Percentiles rank a stretch among this genome's conserved stretches.
These are phyloP conservation scores for Purpureocillium lavendulum DNA, from an alignment of 2,329 filamentous ascomycete genomes.

Conservation along the genomic window DNA sequence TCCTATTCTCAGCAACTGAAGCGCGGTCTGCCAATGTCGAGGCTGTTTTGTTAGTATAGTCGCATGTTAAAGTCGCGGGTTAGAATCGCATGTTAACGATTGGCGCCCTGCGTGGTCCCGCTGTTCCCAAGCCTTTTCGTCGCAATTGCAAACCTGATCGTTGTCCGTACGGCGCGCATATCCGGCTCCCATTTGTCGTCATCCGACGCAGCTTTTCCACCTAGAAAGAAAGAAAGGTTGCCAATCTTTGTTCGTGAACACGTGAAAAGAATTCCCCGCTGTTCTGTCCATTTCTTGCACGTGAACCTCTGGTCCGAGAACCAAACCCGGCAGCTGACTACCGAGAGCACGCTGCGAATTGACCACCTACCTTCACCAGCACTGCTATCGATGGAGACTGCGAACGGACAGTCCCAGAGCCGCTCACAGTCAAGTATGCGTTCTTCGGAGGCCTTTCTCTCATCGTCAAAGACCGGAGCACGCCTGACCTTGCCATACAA, in stretches of 20 bases:
- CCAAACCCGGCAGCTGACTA: too few relatives aligned
- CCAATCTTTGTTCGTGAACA: conserved; percentile 3
- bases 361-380: too few relatives aligned
- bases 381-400: too few relatives aligned
- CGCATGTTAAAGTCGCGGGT: not conserved
- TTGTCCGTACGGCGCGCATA: conserved; percentile 3
- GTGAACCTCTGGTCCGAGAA: too few relatives aligned
- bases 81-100: not conserved
- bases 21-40: conserved; percentile 5
- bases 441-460: too few relatives aligned
- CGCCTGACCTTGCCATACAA: too few relatives aligned
- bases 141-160: conserved; percentile 6
- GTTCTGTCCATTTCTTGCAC: conserved; percentile 2
- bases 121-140: conserved; percentile 3
- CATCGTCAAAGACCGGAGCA: too few relatives aligned
- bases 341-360: too few relatives aligned
- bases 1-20: conserved; percentile 10
- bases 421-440: too few relatives aligned
- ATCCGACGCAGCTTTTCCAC: conserved; percentile 5
- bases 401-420: too few relatives aligned
- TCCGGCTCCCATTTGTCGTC: conserved; percentile 4
- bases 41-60: conserved; percentile 5
- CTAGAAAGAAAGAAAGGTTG: conserved; percentile 6
- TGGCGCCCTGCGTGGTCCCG: not conserved
- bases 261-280: conserved; percentile 1